Evolutionary conservation across 148 eudicot genomes (phyloP).

Genomic region (Fallopia convolvulus): DNA sequence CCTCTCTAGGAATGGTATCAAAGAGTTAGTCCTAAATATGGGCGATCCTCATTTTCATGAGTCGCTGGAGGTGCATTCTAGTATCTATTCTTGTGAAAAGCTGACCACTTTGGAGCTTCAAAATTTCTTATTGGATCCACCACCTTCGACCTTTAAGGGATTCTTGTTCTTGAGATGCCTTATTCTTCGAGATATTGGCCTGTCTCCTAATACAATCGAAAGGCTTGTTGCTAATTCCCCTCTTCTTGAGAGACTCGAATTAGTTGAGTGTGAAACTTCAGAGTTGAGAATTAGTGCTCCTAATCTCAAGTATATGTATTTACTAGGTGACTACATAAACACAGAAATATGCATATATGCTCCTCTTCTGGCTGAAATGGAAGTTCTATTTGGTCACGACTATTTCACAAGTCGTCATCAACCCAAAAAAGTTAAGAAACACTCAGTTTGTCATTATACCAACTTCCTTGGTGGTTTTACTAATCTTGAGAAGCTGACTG

Average conservation of each 20-base stretch:
- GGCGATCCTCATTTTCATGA: neutral
- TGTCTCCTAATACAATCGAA: constrained; percentile 45
- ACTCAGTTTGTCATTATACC: too few species aligned
- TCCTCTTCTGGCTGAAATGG: constrained; percentile 30
- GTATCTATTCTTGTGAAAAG: constrained; percentile 40
- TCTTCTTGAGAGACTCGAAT: constrained; percentile 50
- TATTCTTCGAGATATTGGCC: constrained; percentile 15
- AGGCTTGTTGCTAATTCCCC: constrained; percentile 47
- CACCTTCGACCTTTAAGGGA: constrained; percentile 35
- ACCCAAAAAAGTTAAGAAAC: neutral
- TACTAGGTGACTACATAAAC: constrained; percentile 48
- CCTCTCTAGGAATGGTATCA: neutral
- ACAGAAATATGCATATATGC: constrained; percentile 18
- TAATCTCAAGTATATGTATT: constrained; percentile 43
- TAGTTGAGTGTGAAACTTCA: constrained; percentile 43
- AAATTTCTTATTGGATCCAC: constrained; percentile 55
- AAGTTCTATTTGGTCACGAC: constrained; percentile 13
- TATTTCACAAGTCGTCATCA: constrained; percentile 50
- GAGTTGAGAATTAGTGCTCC: constrained; percentile 55
- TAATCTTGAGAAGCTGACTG: constrained; percentile 48
- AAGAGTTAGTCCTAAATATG: too few species aligned
- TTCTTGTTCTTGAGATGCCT: constrained; percentile 30
- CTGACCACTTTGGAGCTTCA: constrained; percentile 51
- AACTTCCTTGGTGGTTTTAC: constrained; percentile 37
- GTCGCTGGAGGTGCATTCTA: constrained; percentile 29